Conservation (phyloP, 2,329 filamentous ascomycete genomes). For the Diaporthe ampelina region DNA sequence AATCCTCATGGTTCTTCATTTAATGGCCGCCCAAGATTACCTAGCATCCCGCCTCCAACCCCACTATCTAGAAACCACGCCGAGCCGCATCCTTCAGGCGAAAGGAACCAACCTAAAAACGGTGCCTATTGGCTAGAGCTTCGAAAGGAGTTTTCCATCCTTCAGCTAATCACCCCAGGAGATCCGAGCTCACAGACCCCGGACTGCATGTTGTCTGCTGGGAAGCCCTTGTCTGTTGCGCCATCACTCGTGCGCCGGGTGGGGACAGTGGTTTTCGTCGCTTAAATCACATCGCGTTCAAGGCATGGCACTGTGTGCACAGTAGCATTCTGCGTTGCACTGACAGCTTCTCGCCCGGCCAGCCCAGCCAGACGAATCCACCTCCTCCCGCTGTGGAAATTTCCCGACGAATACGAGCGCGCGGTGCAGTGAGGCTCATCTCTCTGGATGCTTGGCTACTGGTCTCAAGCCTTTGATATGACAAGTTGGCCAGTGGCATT, state of each 20-base stretch:
- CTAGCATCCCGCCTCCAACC: background rate
- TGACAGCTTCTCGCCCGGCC: constrained; percentile 23
- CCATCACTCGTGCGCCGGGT: constrained; percentile 27
- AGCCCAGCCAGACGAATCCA: constrained; percentile 27
- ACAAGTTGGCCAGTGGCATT: background rate
- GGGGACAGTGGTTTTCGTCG: constrained; percentile 34
- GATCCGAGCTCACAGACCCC: constrained; percentile 18
- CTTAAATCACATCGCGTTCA: background rate
- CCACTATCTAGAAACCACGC: constrained; percentile 4
- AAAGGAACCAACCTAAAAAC: background rate
- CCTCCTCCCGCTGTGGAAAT: constrained; percentile 12
- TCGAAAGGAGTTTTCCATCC: constrained; percentile 22
- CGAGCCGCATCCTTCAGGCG: constrained; percentile 29
- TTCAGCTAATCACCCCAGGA: constrained; percentile 4
- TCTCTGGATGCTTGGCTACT: constrained; percentile 9
- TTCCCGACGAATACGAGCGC: constrained; percentile 30
- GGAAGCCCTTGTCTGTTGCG: constrained; percentile 24
- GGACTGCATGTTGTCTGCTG: constrained; percentile 18
- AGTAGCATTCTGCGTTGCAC: constrained; percentile 5
- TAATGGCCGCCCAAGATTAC: background rate
- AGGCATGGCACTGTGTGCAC: constrained; percentile 15
- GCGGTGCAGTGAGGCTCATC: constrained; percentile 27
- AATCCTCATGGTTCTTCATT: background rate
- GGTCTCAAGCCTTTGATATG: background rate
- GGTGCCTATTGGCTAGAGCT: constrained; percentile 29